Evolutionary conservation across 345 rosid genomes (phyloP), one percentile per base, ranked within the genome.

Genomic region (Ricinus communis): DNA sequence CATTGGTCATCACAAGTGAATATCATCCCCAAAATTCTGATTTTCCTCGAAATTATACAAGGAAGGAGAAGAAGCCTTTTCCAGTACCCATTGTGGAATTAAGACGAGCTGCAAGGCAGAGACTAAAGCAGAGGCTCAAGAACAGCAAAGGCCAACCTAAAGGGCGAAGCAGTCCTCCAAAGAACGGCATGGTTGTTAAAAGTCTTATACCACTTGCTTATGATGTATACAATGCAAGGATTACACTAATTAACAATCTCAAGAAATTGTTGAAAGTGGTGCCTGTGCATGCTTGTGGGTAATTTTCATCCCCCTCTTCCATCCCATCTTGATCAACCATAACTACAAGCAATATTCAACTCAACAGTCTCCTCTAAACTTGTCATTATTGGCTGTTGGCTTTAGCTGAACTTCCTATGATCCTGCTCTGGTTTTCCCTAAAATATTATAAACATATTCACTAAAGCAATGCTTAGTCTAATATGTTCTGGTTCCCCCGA

Each of bases 61-160:
- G 72, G 73, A 87, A 88, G 73, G 96, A 91, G 82, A 95, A 90
- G 84, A 95, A 95, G 74, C 99, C 97, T 53, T 95, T 95, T 75
- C 93, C 91, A 0, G 69, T 77, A 27, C 99, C 99, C 16, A 81
- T 90, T 49, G 76, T 91, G 69, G 97, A 95, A 76, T 81, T 95
- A 71, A 85, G 99, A 72, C 87, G 97, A 71, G 93, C 93, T 59
- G 97, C 97, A 14, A 86, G 99, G 83, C 91, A 90, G 80, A 91
- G 97, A 77, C 79, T 86, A 54, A 91, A 90, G 83, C 91, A 90
- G 80, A 91, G 97, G 79, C 78, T 86, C 58, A 91, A 90, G 81
- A 90, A 88, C 56, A 83, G 83, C 66, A 85, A 76, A 78, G 90
- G 85, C 65, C 82, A 84, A 53, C 96, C 97, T 45, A 87, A 65